Base-by-base conservation (phyloP, 805 yeast genomes). In the Candida sonorensis region DNA sequence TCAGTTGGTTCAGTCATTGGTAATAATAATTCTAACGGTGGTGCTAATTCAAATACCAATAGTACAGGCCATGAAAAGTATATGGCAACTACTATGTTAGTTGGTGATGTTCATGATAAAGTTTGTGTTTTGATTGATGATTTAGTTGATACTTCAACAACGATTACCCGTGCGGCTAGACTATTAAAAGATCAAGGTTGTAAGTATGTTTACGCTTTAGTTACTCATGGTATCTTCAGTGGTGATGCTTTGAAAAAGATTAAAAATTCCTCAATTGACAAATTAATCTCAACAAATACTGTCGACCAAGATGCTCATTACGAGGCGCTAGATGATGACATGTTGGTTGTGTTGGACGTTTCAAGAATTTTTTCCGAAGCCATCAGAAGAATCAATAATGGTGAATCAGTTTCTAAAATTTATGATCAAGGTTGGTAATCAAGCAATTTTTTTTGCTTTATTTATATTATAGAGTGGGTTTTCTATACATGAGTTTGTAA, bases 101-200 rank as follows among this genome's bases (percentile, higher is more conserved):
- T 92, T 17, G 99, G 99, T 25, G 95, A 90, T 51, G 97, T 92
- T 22, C 72, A 73, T 38, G 86, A 75, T 45, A 77, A 81, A 48
- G 84, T 76, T 2, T 94, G 97, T 56, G 81, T 92, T n/a, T 62
- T 92, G 30, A 71, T 92, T 23, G 99, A 92, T 60, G 99, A 92
- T 55, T 64, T 92, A 46, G 87, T 87, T 4, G 99, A 92, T 55
- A 90, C 98, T 2, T 85, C 94, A 2, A 79, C 78, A 52, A 92
- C 99, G 1, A 77, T 92, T 30, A 81, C 92, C 0, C 66, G 97
- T 23, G 97, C 97, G 6, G 96, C 97, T 9, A 81, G 80, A 53
- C 64, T 92, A 26, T 68, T 92, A 51, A 92, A 88, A 57, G 94
- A 85, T 45, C 94, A 88, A 53, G 97, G 97, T 8, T 96, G 97